Conservation (phyloP, 768 basidiomycete species). For the Pisolithus orientalis region DNA sequence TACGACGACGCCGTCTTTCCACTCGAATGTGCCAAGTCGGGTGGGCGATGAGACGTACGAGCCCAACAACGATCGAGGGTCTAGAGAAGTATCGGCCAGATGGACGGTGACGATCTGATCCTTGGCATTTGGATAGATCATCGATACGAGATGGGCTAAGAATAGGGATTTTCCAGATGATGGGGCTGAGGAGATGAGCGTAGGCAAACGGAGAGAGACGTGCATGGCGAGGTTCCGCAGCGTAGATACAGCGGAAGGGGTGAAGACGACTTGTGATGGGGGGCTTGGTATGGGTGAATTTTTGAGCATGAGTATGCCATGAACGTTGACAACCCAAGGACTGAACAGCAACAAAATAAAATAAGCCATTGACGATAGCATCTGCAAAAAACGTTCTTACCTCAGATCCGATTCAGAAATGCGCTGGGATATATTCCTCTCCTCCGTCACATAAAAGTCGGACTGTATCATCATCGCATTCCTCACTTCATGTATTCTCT, state of each 20-base stretch:
- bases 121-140: conserved; percentile 50
- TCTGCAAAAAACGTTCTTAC: conserved; percentile 29
- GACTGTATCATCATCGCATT: conserved; percentile 36
- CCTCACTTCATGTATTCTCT: conserved; percentile 50
- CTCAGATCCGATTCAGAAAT: conserved; percentile 49
- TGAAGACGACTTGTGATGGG: conserved; percentile 49
- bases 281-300: conserved; percentile 23
- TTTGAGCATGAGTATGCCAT: conserved; percentile 63
- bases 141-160: conserved; percentile 66
- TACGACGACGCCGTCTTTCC: conserved; percentile 91
- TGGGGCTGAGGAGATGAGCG: conserved; percentile 77
- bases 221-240: conserved; percentile 60
- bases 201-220: conserved; percentile 64
- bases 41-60: conserved; percentile 86
- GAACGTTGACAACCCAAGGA: conserved; percentile 50
- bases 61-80: conserved; percentile 88
- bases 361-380: not conserved
- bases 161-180: conserved; percentile 86
- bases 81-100: conserved; percentile 91
- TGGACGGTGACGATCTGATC: conserved; percentile 82
- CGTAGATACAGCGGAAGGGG: conserved; percentile 51
- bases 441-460: conserved; percentile 42
- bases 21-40: conserved; percentile 85
- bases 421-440: conserved; percentile 23
- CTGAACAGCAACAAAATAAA: conserved; percentile 28